These are phyloP conservation scores for Aspergillus fructus DNA, from an alignment of 2,329 filamentous ascomycete genomes.

Conservation along the genomic window DNA sequence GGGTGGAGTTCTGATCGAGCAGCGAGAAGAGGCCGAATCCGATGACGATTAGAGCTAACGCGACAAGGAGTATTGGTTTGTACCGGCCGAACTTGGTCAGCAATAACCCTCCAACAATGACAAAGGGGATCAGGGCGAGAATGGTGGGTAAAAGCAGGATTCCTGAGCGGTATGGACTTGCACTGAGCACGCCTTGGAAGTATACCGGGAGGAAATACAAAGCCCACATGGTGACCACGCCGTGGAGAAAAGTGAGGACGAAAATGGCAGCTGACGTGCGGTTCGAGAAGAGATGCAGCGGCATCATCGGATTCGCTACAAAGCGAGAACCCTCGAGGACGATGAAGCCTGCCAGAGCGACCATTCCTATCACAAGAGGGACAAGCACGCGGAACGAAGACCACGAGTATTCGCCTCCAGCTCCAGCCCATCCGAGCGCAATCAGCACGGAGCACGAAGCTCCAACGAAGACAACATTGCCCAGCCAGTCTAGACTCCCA, in stretches of 20 bases:
- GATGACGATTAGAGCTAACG: too few relatives aligned
- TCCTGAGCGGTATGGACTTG: neutral
- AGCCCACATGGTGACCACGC: neutral
- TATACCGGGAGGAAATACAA: neutral
- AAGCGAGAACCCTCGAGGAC: neutral
- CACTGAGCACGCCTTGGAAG: neutral
- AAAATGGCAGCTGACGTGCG: neutral
- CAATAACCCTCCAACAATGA: too few relatives aligned
- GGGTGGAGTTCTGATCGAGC: too few relatives aligned
- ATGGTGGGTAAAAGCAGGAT: neutral
- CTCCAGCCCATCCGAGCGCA: too few relatives aligned
- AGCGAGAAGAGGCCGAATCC: too few relatives aligned
- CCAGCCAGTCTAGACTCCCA: too few relatives aligned
- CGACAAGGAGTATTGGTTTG: too few relatives aligned
- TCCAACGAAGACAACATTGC: too few relatives aligned
- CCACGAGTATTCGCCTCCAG: too few relatives aligned
- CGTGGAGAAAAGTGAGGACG: neutral
- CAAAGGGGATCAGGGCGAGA: too few relatives aligned
- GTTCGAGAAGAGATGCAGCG: neutral
- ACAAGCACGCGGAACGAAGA: neutral
- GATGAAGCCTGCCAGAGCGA: neutral
- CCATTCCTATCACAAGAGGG: neutral
- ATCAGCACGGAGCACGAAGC: too few relatives aligned
- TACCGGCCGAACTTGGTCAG: too few relatives aligned
- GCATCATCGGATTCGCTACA: neutral